phyloP scores from a whole-genome alignment of 1,284 basidiomycete genomes.

The Ganoderma sp. region DNA sequence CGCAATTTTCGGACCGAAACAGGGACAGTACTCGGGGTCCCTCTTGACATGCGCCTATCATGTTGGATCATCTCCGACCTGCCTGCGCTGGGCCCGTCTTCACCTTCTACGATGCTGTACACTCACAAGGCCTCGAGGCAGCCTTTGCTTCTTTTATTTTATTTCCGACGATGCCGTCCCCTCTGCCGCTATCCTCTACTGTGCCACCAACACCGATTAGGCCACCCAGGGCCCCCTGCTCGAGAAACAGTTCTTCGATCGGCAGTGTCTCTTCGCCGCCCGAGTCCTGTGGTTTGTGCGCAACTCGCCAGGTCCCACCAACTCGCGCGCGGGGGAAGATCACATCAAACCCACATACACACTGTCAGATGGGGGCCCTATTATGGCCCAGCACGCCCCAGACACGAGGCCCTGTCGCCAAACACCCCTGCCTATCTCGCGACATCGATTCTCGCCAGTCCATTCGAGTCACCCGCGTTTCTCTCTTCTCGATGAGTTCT shows the following conservation, averaged over 20 bases:
- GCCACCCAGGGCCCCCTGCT: not conserved
- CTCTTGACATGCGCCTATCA: conserved; percentile 23
- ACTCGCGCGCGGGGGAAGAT: conserved; percentile 4
- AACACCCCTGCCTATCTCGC: conserved; percentile 26
- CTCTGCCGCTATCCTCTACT: not conserved
- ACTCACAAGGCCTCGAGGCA: conserved; percentile 20
- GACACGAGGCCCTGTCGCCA: conserved; percentile 30
- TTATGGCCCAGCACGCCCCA: conserved; percentile 28
- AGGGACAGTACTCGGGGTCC: conserved; percentile 17
- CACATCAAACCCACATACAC: conserved; percentile 12
- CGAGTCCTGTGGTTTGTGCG: conserved; percentile 3
- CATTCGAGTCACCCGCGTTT: conserved; percentile 7
- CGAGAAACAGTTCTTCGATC: not conserved
- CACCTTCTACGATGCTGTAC: conserved; percentile 28
- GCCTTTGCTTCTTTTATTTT: conserved; percentile 10
- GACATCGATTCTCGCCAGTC: conserved; percentile 23
- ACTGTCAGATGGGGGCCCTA: conserved; percentile 22
- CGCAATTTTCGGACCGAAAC: conserved; percentile 6
- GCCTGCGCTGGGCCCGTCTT: conserved; percentile 21
- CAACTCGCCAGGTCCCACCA: not conserved
- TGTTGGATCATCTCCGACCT: conserved; percentile 25
- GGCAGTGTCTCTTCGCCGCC: not conserved
- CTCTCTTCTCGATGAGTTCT: conserved; percentile 4
- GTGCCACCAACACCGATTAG: not conserved
- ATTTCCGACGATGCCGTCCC: conserved; percentile 6